Evolutionary conservation across 1,284 basidiomycete genomes (phyloP).

Genomic region (Fomitopsis palustris): DNA sequence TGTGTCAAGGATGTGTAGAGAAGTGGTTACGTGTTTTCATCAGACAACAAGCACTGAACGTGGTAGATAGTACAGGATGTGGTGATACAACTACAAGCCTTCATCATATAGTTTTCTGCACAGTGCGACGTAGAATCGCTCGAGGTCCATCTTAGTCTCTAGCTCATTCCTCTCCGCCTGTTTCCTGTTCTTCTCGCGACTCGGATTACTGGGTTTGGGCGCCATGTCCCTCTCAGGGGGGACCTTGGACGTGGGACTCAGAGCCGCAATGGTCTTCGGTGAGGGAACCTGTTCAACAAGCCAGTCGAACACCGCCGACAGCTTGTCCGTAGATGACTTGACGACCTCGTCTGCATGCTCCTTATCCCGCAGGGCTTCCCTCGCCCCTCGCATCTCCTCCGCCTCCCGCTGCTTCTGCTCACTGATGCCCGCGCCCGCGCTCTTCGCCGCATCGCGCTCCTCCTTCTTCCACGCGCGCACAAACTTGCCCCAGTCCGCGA

Average conservation of each 20-base stretch:
- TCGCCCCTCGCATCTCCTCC: conserved; percentile 7
- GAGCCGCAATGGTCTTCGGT: conserved; percentile 14
- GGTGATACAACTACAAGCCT: conserved; percentile 48
- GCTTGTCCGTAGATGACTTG: conserved; percentile 63
- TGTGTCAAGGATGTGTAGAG: too few species aligned
- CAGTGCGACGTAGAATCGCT: conserved; percentile 74
- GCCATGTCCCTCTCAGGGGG: conserved; percentile 9
- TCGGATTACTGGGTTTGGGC: conserved; percentile 21
- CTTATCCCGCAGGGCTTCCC: conserved; percentile 28
- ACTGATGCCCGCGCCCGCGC: conserved; percentile 22
- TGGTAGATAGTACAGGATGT: background rate
- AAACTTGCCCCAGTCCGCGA: conserved; percentile 61
- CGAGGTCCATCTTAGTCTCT: conserved; percentile 60
- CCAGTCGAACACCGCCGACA: conserved; percentile 76
- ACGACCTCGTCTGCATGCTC: conserved; percentile 53
- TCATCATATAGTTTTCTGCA: conserved; percentile 79
- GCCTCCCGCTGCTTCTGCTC: conserved; percentile 15
- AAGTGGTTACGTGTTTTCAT: background rate
- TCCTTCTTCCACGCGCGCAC: conserved; percentile 55
- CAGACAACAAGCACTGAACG: background rate
- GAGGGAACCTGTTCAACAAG: conserved; percentile 65
- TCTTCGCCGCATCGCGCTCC: conserved; percentile 36
- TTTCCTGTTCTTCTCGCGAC: conserved; percentile 15
- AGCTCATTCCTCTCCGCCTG: conserved; percentile 41
- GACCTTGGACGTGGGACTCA: conserved; percentile 7